Base-by-base conservation (phyloP, 805 yeast species). In the Ogataea populi-albae region DNA sequence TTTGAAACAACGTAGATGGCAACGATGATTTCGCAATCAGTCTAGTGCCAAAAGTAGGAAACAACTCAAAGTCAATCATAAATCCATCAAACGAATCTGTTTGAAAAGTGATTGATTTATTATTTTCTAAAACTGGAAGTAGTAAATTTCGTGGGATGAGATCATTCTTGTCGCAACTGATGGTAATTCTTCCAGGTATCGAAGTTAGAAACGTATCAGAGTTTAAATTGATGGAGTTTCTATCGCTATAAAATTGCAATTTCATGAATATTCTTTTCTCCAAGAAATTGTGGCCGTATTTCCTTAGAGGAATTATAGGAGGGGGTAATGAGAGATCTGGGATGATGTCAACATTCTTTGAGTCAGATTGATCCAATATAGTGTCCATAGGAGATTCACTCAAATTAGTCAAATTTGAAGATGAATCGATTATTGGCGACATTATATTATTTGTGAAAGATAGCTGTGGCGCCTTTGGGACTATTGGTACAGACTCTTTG, bases 301-400 rank as follows among this genome's bases (percentile, higher is more conserved):
- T 77, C 51, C 96, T 73, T 35, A 93, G 65, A 1, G 98, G 98
- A 33, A 93, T 78, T 35, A 93, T 86, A 3, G 98, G 98, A 1
- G 98, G 98, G 1, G 98, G 98, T 39, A 93, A 68, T 16, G 88
- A 77, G 32, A 93, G 71, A 50, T 87, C 96, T 0, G 98, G 98
- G 35, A 93, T 91, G 12, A 79, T 71, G 46, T 87, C 95, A 6
- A 76, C 65, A 35, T 69, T 74, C 19, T 44, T 50, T n/a, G 49
- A 34, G 15, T 52, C 59, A 4, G 53, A 30, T 4, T 32, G 28
- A 6, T 38, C 25, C 11, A 45, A 38, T 22, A 40, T 10, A 6
- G 34, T 26, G 26, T 34, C 37, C 9, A 38, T 19, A 10, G 50
- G 20, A 12, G 37, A 28, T n/a, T n/a, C n/a, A n/a, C n/a, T n/a